phyloP scores from a whole-genome alignment of 2,329 filamentous ascomycete genomes.

The Sordariomycetes sp. region DNA sequence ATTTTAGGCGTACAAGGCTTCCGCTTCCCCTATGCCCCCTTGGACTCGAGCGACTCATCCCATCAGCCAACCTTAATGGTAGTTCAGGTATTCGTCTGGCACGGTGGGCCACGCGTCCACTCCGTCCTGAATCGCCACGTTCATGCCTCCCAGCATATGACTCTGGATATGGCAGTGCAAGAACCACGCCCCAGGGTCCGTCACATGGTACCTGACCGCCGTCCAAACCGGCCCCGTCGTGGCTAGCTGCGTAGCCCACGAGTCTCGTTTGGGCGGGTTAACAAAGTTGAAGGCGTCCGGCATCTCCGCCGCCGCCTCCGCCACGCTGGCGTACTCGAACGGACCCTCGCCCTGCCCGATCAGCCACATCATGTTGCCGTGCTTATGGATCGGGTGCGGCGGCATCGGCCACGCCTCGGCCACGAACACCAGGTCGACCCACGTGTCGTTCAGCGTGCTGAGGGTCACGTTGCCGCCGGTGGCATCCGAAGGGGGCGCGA shows the following conservation, averaged over 20 bases:
- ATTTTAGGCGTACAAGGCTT: no score
- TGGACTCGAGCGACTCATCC: no score
- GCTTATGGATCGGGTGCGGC: conserved; percentile 52
- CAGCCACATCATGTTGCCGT: conserved; percentile 48
- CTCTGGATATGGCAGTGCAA: conserved; percentile 45
- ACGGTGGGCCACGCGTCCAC: conserved; percentile 29
- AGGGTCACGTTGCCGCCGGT: conserved; percentile 32
- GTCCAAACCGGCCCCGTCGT: conserved; percentile 25
- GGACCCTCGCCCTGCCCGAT: conserved; percentile 38
- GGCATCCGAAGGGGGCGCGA: conserved; percentile 21
- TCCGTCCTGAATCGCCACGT: conserved; percentile 37
- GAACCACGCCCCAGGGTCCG: conserved; percentile 41
- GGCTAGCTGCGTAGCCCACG: conserved; percentile 10
- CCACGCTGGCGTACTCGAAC: conserved; percentile 42
- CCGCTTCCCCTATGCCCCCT: no score
- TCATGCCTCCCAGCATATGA: conserved; percentile 45
- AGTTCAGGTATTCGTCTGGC: conserved; percentile 13
- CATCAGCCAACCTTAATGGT: background rate
- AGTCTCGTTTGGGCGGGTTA: conserved; percentile 41
- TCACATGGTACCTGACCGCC: conserved; percentile 40
- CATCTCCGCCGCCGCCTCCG: conserved; percentile 33
- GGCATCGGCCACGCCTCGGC: conserved; percentile 31
- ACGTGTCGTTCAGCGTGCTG: conserved; percentile 31
- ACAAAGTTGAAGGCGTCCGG: conserved; percentile 45
- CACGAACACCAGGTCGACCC: conserved; percentile 44